These are phyloP conservation scores for Extremus antarcticus DNA, from an alignment of 495 filamentous ascomycete genomes.

Conservation along the genomic window DNA sequence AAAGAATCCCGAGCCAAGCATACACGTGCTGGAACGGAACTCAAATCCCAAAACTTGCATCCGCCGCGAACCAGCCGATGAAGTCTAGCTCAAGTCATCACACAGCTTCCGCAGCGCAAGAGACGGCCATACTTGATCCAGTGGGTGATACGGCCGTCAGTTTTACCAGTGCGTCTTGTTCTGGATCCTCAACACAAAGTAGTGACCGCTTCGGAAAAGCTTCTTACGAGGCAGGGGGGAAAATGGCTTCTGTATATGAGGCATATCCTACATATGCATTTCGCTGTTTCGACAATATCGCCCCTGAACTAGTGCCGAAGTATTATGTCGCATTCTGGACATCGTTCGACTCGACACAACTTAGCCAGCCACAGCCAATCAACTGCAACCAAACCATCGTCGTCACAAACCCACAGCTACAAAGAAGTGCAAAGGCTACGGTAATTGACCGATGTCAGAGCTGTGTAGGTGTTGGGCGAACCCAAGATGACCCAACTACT, in stretches of 20 bases:
- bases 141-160: too few species aligned
- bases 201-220: not conserved
- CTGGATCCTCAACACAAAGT: too few species aligned
- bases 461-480: not conserved
- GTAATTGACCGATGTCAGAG: not conserved
- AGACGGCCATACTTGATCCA: too few species aligned
- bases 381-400: not conserved
- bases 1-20: too few species aligned
- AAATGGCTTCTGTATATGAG: not conserved
- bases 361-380: not conserved
- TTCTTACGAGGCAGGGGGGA: not conserved
- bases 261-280: not conserved
- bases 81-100: too few species aligned
- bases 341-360: not conserved
- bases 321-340: not conserved
- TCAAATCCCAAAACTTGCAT: too few species aligned
- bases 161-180: too few species aligned
- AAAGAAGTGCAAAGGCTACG: not conserved
- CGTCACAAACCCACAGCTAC: not conserved
- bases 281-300: not conserved
- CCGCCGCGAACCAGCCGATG: too few species aligned
- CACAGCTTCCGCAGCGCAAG: too few species aligned
- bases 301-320: not conserved
- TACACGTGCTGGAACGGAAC: too few species aligned
- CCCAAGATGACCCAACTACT: not conserved